A percentile compares a stretch with the other conserved stretches of the same genome.
These are phyloP conservation scores for Lizonia empirigonia DNA, from an alignment of 2,329 filamentous ascomycete species.

Conservation along the genomic window DNA sequence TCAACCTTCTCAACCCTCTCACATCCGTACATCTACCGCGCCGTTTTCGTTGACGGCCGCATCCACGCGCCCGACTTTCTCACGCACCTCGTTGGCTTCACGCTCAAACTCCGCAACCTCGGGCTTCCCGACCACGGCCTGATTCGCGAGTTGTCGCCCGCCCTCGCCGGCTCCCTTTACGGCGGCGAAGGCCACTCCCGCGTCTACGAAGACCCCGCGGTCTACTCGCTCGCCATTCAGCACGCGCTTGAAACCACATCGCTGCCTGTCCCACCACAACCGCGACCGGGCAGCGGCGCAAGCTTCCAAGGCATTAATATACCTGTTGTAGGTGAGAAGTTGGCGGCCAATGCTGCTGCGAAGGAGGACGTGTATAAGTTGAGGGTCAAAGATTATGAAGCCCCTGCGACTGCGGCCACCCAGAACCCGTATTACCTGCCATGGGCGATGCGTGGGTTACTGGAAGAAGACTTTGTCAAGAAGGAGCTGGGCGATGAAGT, in stretches of 20 bases:
- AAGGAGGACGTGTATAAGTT: conserved; percentile 35
- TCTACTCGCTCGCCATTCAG: conserved; percentile 69
- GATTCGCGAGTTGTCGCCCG: conserved; percentile 84
- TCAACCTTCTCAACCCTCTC: conserved; percentile 83
- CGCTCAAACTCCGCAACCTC: conserved; percentile 90
- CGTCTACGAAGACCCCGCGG: conserved; percentile 84
- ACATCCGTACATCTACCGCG: conserved; percentile 92
- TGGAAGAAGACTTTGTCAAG: conserved; percentile 91
- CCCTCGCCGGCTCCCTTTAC: conserved; percentile 89
- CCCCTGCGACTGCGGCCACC: conserved; percentile 24
- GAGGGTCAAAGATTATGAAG: conserved; percentile 42
- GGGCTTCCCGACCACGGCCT: conserved; percentile 92
- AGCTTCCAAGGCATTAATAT: conserved; percentile 41
- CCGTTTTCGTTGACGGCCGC: conserved; percentile 94
- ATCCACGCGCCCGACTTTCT: conserved; percentile 94
- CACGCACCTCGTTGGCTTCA: conserved; percentile 89
- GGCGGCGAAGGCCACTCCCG: conserved; percentile 91
- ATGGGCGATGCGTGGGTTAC: conserved; percentile 90
- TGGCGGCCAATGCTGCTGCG: conserved; percentile 16
- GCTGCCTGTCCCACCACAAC: conserved; percentile 31
- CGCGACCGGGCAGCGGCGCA: conserved; percentile 29
- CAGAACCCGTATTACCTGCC: conserved; percentile 89
- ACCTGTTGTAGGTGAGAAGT: conserved; percentile 37
- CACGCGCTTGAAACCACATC: conserved; percentile 56
- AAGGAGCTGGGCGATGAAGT: conserved; percentile 79